Conservation (phyloP, 2,329 filamentous ascomycete genomes). For the Onygenales sp. region DNA sequence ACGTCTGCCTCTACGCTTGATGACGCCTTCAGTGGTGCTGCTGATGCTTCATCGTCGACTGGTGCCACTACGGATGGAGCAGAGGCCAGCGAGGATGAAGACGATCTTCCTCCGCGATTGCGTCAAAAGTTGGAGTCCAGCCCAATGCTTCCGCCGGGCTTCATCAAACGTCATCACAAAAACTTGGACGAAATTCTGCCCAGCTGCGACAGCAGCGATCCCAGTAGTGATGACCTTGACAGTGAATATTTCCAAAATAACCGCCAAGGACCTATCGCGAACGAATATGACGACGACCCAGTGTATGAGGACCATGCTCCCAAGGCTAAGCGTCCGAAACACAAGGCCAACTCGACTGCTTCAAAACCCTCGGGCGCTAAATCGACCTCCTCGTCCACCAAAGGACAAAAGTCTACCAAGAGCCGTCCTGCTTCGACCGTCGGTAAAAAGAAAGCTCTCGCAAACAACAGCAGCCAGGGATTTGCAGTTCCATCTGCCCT, state of each 20-base stretch:
- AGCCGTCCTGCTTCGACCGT: slow-evolving; percentile 20
- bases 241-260: slow-evolving; percentile 46
- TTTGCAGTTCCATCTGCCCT: slow-evolving; percentile 48
- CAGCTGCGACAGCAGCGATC: slow-evolving; percentile 49
- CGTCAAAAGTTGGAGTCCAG: slow-evolving; percentile 34
- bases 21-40: slow-evolving; percentile 83
- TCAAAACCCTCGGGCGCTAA: slow-evolving; percentile 22
- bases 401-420: slow-evolving; percentile 23
- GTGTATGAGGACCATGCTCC: slow-evolving; percentile 29
- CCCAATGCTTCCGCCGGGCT: slow-evolving; percentile 35
- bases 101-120: slow-evolving; percentile 40
- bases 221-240: slow-evolving; percentile 54
- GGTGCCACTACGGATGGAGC: slow-evolving; percentile 74
- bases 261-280: slow-evolving; percentile 44
- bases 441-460: slow-evolving; percentile 30
- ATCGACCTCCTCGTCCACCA: slow-evolving; percentile 9
- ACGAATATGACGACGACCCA: slow-evolving; percentile 40
- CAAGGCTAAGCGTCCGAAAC: slow-evolving; percentile 45
- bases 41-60: slow-evolving; percentile 74
- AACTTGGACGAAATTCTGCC: slow-evolving; percentile 44
- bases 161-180: slow-evolving; percentile 38
- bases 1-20: slow-evolving; percentile 90
- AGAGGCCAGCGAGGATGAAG: slow-evolving; percentile 50
- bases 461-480: slow-evolving; percentile 9
- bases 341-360: slow-evolving; percentile 28